Base-by-base conservation (phyloP, 495 filamentous ascomycete genomes). In the Aspergillus sclerotioniger region DNA sequence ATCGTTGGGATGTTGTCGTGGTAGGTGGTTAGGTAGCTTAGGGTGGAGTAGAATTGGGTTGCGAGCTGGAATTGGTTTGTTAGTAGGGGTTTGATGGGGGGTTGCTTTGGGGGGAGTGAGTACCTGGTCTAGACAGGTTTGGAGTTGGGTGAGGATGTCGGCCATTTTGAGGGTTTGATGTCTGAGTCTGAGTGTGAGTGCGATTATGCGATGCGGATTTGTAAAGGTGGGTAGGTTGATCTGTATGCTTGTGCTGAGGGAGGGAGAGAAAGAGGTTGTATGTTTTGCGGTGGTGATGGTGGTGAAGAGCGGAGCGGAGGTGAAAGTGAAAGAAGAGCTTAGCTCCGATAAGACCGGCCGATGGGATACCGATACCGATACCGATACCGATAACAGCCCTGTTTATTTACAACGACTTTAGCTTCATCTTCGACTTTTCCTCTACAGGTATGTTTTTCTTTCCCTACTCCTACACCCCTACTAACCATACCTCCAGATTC, bases 41-140 rank as follows among this genome's bases (percentile, higher is more conserved):
- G 80, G 52, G 82, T 85, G 53, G 91, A 88, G 74, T 92, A 88
- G 84, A 97, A 93, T 81, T 95, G 91, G 54, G 88, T 89, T 54
- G 87, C 84, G 46, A 96, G 87, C 92, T 96, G 67, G 62, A 45
- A n/a, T n/a, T 28, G 43, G 20, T 53, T 46, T 37, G 44, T 47
- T 48, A 48, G 37, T 53, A 25, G 25, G 54, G 29, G 28, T 15
- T 63, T 58, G 35, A 10, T 52, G 28, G 51, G 32, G 17, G 47
- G 33, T 51, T 56, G 32, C n/a, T n/a, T n/a, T n/a, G n/a, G 32
- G 29, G 51, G 28, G 43, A 45, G 33, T 41, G 51, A 59, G 44
- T 76, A 93, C 91, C 78, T 96, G 87, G 69, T 98, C 93, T 55
- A 96, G 87, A 69, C 90, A 90, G 70, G 96, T 92, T 78, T 98